Conservation (phyloP, 139 green algal genomes). For the Picochlorum sp. region DNA sequence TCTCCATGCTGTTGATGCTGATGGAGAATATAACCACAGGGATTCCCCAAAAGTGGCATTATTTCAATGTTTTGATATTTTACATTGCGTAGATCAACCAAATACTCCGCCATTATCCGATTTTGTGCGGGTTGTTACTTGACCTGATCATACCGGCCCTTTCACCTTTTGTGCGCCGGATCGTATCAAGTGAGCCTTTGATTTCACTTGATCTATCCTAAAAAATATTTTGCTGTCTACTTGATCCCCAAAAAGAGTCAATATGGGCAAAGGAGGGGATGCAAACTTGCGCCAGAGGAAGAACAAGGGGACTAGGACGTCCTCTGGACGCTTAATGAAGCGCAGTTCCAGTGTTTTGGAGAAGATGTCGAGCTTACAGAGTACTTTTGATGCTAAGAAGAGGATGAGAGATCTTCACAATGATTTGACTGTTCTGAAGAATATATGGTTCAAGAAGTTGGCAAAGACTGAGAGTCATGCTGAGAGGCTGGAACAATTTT, state of each 20-base stretch:
- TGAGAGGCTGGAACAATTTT: conserved; percentile 75
- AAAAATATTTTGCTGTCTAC: no score
- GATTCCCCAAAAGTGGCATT: no score
- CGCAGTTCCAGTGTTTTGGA: conserved; percentile 14
- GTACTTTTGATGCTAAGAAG: conserved; percentile 13
- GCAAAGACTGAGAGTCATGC: conserved; percentile 54
- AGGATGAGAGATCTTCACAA: conserved; percentile 43
- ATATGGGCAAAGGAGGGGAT: conserved; percentile 14
- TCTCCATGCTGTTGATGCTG: no score
- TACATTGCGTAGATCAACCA: no score
- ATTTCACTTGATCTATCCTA: no score
- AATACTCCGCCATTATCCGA: no score
- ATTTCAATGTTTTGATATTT: no score
- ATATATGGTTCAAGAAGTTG: conserved; percentile 76
- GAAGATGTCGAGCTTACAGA: conserved; percentile 10
- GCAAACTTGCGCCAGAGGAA: background rate
- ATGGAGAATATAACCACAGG: no score
- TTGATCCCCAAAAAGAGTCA: background rate
- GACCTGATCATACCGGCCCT: no score
- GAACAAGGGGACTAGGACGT: background rate
- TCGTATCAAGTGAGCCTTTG: no score
- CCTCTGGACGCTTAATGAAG: conserved; percentile 1
- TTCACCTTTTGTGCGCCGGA: no score
- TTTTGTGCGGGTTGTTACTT: no score
- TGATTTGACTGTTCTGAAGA: conserved; percentile 63